Conservation (phyloP, 306 rosid species). For the Quercus mongolica region DNA sequence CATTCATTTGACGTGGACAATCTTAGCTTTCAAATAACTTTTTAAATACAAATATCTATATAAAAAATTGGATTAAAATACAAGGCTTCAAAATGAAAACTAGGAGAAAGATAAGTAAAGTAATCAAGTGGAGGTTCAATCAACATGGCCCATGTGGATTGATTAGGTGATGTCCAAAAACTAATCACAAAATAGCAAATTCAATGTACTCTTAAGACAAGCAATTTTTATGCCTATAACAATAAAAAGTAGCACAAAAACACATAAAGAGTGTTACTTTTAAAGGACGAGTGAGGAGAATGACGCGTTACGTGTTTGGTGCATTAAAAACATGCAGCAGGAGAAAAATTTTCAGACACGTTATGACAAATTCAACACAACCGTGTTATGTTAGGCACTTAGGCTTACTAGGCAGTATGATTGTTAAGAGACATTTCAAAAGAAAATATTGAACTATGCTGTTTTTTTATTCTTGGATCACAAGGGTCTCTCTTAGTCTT, state of each 20-base stretch:
- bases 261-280: neutral
- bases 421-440: neutral
- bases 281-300: slow-evolving; percentile 10
- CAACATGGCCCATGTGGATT: slow-evolving; percentile 48
- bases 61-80: slow-evolving; percentile 3
- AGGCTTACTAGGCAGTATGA: neutral
- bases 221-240: neutral
- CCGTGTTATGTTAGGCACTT: slow-evolving; percentile 13
- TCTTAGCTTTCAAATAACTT: slow-evolving; percentile 7
- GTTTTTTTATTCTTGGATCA: neutral
- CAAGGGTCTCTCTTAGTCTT: neutral
- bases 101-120: slow-evolving; percentile 12
- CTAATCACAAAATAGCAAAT: neutral
- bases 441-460: neutral
- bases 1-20: neutral
- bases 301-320: slow-evolving; percentile 31
- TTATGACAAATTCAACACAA: slow-evolving; percentile 16
- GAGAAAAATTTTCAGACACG: slow-evolving; percentile 13
- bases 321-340: neutral
- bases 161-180: slow-evolving; percentile 36
- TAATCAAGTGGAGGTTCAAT: slow-evolving; percentile 15
- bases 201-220: slow-evolving; percentile 26
- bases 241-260: neutral
- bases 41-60: slow-evolving; percentile 2
- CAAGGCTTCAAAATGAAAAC: slow-evolving; percentile 21